Percentiles rank a stretch among this genome's conserved stretches.
These are phyloP conservation scores for Neurospora sp. DNA, from an alignment of 495 filamentous ascomycete species.

Conservation along the genomic window DNA sequence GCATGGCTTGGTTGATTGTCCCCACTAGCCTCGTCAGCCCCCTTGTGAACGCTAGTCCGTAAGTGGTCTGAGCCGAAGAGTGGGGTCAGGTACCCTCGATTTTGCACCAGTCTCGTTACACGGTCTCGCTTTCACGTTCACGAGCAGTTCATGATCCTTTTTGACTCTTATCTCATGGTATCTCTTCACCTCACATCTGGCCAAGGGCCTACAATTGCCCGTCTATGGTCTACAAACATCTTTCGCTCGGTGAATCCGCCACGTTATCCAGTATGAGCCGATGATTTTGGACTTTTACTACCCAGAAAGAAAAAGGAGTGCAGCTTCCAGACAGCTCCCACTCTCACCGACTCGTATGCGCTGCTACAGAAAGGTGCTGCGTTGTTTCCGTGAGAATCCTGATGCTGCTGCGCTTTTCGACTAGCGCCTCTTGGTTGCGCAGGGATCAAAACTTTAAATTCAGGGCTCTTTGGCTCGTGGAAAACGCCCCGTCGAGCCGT, in stretches of 20 bases:
- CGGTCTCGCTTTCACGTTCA: background rate
- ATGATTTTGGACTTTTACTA: background rate
- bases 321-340: background rate
- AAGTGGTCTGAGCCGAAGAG: background rate
- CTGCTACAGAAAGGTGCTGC: background rate
- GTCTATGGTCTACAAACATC: background rate
- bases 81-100: background rate
- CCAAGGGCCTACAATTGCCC: background rate
- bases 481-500: background rate
- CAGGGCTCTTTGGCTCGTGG: background rate
- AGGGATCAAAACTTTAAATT: constrained; percentile 6
- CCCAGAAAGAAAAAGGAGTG: background rate
- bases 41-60: background rate
- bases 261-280: background rate
- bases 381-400: background rate
- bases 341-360: background rate
- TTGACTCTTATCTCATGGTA: background rate
- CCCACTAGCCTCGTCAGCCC: background rate
- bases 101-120: background rate
- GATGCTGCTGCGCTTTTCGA: background rate
- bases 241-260: background rate
- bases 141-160: background rate
- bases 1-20: background rate
- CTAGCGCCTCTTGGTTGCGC: background rate
- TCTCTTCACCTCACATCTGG: background rate